These are phyloP conservation scores for Russula sp. DNA, from an alignment of 768 basidiomycete species.

Conservation along the genomic window DNA sequence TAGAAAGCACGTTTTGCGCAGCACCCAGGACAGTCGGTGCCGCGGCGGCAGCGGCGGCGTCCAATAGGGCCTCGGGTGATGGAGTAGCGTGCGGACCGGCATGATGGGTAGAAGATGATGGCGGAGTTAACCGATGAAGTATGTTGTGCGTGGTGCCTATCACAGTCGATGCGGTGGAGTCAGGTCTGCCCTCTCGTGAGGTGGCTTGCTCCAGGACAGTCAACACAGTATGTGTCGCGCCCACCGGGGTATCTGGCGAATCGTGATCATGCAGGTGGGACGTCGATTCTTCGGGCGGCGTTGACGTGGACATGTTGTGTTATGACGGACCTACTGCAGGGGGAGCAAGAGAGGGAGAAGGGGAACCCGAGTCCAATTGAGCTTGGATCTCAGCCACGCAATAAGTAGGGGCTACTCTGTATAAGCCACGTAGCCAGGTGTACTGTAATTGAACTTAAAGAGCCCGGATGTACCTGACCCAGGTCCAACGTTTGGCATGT, in stretches of 20 bases:
- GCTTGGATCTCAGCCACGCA: not conserved
- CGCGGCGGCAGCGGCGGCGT: not conserved
- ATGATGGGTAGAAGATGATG: too few relatives aligned
- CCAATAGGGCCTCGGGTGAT: not conserved
- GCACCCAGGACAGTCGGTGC: not conserved
- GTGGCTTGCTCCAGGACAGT: not conserved
- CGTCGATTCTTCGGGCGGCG: not conserved
- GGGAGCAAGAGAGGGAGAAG: not conserved
- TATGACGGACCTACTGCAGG: not conserved
- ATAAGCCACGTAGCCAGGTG: slow-evolving; percentile 8
- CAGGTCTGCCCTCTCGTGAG: not conserved
- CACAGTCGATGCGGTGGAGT: not conserved
- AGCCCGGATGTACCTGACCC: slow-evolving; percentile 6
- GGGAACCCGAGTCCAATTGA: not conserved
- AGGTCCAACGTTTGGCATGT: not conserved
- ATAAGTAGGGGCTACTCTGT: not conserved
- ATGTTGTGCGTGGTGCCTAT: too few relatives aligned
- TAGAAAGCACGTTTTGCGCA: not conserved
- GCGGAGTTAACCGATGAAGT: too few relatives aligned
- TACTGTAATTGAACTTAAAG: slow-evolving; percentile 18
- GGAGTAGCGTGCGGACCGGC: too few relatives aligned
- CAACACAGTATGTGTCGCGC: not conserved
- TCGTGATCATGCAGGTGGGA: not conserved
- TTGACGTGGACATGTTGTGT: not conserved
- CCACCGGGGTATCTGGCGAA: not conserved